Evolutionary conservation across 169 alveolate species (phyloP).

Genomic region (Eimeria zaria): DNA sequence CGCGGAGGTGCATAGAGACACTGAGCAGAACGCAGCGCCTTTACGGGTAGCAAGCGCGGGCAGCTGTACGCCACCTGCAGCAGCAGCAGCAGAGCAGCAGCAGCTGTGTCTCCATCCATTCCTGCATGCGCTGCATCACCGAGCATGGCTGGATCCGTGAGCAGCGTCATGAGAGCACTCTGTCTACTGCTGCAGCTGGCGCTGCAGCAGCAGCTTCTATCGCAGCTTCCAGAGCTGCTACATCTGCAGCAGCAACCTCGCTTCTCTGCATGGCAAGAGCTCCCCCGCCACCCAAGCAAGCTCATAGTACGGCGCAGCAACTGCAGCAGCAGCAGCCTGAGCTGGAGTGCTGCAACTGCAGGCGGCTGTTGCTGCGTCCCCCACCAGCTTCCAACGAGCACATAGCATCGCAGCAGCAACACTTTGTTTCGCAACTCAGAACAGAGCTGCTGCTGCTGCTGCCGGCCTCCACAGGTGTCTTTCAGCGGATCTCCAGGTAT

Average conservation of each 20-base stretch:
- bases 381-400: background rate
- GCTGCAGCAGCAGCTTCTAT: background rate
- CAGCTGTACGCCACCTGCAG: conserved; percentile 54
- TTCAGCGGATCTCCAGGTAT: conserved; percentile 36
- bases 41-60: conserved; percentile 13
- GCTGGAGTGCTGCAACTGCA: conserved; percentile 28
- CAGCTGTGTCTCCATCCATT: conserved; percentile 19
- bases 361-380: conserved; percentile 63
- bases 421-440: conserved; percentile 29
- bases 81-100: conserved; percentile 71
- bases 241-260: background rate
- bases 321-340: conserved; percentile 66
- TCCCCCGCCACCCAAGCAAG: conserved; percentile 16
- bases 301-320: conserved; percentile 47
- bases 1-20: background rate
- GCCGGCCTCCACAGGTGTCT: conserved; percentile 34
- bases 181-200: conserved; percentile 13
- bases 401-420: conserved; percentile 63
- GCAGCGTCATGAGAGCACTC: background rate
- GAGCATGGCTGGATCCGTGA: background rate
- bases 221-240: background rate
- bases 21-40: background rate
- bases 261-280: background rate
- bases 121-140: conserved; percentile 35
- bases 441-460: conserved; percentile 44